Evolutionary conservation across 805 yeast genomes (phyloP).

Genomic region (Teunomyces cretensis): DNA sequence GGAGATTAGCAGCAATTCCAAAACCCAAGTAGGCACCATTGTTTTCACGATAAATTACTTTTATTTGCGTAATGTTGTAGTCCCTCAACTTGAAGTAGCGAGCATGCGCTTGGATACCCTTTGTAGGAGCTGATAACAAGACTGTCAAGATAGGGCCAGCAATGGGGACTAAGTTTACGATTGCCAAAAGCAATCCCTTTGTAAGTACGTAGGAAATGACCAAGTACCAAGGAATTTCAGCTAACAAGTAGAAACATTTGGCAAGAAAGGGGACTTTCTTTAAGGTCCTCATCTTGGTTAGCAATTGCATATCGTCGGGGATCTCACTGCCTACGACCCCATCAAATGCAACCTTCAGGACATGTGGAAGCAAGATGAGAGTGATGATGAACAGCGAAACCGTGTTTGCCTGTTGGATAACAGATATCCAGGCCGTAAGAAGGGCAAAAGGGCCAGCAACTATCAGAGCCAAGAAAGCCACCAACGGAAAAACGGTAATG

Average conservation of each 20-base stretch:
- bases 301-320: constrained; percentile 42
- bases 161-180: constrained; percentile 52
- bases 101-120: constrained; percentile 51
- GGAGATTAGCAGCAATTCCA: constrained; percentile 50
- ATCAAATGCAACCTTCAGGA: constrained; percentile 49
- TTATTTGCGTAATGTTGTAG: constrained; percentile 41
- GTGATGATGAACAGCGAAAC: constrained; percentile 44
- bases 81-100: constrained; percentile 61
- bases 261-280: constrained; percentile 29
- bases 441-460: constrained; percentile 54
- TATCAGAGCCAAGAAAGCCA: constrained; percentile 40
- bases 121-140: constrained; percentile 51
- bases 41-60: constrained; percentile 33
- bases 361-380: constrained; percentile 45
- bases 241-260: constrained; percentile 27
- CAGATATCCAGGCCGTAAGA: constrained; percentile 43
- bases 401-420: constrained; percentile 43
- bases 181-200: constrained; percentile 33
- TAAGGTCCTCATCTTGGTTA: constrained; percentile 35
- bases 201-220: constrained; percentile 43
- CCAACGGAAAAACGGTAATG: constrained; percentile 43
- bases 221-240: constrained; percentile 33
- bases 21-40: constrained; percentile 48
- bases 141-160: constrained; percentile 58
- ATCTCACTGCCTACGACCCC: constrained; percentile 47